Evolutionary conservation across 805 yeast species (phyloP).

Genomic region (Candida silvatica): DNA sequence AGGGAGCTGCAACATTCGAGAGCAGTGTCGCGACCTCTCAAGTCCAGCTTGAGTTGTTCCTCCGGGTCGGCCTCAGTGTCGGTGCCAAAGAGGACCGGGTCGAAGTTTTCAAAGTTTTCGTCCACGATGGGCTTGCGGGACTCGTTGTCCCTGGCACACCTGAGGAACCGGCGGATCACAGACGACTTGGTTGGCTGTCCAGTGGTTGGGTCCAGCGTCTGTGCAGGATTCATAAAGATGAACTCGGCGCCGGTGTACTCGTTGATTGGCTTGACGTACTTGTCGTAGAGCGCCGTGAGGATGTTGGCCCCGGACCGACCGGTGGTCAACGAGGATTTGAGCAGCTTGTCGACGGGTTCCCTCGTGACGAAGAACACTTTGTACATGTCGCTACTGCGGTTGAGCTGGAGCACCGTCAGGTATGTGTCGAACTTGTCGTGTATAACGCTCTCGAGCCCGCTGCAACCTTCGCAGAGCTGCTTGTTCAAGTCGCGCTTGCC

Average conservation of each 20-base stretch:
- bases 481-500: conserved; percentile 6
- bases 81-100: too few species aligned
- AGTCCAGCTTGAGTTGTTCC: too few species aligned
- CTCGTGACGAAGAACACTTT: conserved; percentile 17
- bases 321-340: conserved; percentile 13
- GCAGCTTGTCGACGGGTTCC: conserved; percentile 12
- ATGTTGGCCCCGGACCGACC: conserved; percentile 16
- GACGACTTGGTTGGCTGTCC: too few species aligned
- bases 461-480: conserved; percentile 19
- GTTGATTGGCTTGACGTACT: conserved; percentile 21
- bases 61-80: too few species aligned
- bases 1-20: conserved; percentile 22
- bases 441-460: conserved; percentile 15
- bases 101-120: conserved; percentile 12
- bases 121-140: not conserved
- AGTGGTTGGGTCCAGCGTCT: too few species aligned
- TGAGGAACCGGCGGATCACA: conserved; percentile 9
- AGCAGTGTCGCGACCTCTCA: too few species aligned
- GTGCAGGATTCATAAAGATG: conserved; percentile 8
- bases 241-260: conserved; percentile 22
- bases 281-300: conserved; percentile 18
- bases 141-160: conserved; percentile 9
- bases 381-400: conserved; percentile 16
- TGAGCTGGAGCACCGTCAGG: conserved; percentile 17
- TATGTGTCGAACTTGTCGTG: conserved; percentile 17